Evolutionary conservation across 202 grass and related monocot genomes (phyloP), one percentile per base, ranked within the genome.

Genomic region (Digitaria exilis): DNA sequence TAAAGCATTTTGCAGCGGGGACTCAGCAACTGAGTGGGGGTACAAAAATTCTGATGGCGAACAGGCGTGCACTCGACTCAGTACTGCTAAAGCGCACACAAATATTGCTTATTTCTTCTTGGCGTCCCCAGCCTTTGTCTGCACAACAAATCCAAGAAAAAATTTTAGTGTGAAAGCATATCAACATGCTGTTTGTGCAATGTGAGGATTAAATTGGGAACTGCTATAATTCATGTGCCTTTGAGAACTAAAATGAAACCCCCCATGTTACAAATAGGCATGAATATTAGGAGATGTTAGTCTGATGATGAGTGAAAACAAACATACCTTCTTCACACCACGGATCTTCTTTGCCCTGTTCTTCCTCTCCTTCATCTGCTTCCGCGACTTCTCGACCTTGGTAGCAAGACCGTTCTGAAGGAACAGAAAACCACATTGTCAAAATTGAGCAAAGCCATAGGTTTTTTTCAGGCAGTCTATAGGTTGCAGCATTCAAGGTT

Each of bases 291-390:
- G n/a, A n/a, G n/a, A n/a, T n/a, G n/a, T n/a, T n/a, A n/a, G n/a
- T n/a, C n/a, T n/a, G n/a, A 45, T 0, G 3, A 5, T n/a, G 37
- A 28, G 11, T 10, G 54, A 0, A 78, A 43, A 39, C 37, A 7
- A 26, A 13, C 4, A 25, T 62, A 98, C 96, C 96, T 98, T 95
- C 87, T 98, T 98, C 29, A 98, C 93, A 46, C 96, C 91, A 52
- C 89, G 92, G 67, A 95, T 88, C 65, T 98, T 98, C 85, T 89
- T 98, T 1, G 93, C 85, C 80, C 96, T 95, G 85, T 98, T 98
- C 87, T 96, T 96, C 89, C 96, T 87, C 85, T 98, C 93, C 85
- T 98, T 98, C 82, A 98, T 95, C 65, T 98, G 93, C 61, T 98
- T 98, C 57, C 96, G 88, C 6, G 92, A 98, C 56, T 93, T 98